Evolutionary conservation across 768 basidiomycete genomes (phyloP).

Genomic region (Tricholoma sp.): DNA sequence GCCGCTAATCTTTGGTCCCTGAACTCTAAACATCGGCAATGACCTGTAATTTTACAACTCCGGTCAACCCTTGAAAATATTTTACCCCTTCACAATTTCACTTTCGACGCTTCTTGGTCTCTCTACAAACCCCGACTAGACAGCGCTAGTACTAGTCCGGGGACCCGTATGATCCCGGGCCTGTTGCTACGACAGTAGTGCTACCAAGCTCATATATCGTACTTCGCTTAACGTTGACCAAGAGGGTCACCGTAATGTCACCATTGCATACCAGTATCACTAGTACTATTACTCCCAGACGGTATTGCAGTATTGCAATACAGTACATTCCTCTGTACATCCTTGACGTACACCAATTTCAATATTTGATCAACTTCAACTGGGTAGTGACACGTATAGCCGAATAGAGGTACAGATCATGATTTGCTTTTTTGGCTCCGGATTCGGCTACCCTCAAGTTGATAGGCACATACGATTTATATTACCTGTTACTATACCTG

Average conservation of each 20-base stretch:
- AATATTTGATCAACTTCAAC: background rate
- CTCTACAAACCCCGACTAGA: too few relatives aligned
- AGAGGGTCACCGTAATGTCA: too few relatives aligned
- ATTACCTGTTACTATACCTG: too few relatives aligned
- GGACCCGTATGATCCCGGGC: too few relatives aligned
- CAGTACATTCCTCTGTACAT: too few relatives aligned
- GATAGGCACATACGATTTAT: background rate
- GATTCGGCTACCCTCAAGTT: background rate
- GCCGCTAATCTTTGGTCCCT: constrained; percentile 40
- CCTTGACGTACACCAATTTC: background rate
- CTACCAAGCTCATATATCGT: too few relatives aligned
- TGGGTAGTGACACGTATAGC: background rate
- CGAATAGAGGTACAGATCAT: background rate
- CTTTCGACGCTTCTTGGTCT: background rate
- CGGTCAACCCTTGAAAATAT: constrained; percentile 33
- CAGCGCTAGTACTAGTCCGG: too few relatives aligned
- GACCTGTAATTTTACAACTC: constrained; percentile 47
- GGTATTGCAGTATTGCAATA: too few relatives aligned
- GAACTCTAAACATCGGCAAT: constrained; percentile 44
- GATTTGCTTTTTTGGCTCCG: background rate
- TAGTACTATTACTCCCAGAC: too few relatives aligned
- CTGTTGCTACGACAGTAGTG: too few relatives aligned
- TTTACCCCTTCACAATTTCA: constrained; percentile 17
- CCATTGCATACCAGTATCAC: too few relatives aligned
- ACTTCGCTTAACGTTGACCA: too few relatives aligned